These are phyloP conservation scores for Tylopilus sp. DNA, from an alignment of 768 basidiomycete genomes.

Conservation along the genomic window DNA sequence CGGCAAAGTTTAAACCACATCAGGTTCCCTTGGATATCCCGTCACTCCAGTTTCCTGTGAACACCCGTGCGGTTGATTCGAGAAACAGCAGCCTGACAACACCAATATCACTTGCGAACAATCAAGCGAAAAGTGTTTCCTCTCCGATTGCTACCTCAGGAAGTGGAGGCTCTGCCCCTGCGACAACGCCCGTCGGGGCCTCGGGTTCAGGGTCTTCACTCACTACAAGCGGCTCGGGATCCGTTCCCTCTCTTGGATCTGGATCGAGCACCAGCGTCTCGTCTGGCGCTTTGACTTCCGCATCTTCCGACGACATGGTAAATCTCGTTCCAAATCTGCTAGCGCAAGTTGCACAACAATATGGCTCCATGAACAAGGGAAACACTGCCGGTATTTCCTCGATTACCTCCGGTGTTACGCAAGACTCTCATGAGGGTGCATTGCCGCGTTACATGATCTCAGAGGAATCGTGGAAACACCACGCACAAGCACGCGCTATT, in stretches of 20 bases:
- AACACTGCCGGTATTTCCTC: conserved; percentile 27
- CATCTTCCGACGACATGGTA: conserved; percentile 52
- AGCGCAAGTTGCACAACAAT: conserved; percentile 48
- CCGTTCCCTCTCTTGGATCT: conserved; percentile 51
- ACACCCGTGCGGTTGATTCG: conserved; percentile 25
- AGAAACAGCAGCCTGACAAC: conserved; percentile 42
- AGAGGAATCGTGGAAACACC: conserved; percentile 83
- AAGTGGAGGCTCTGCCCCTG: conserved; percentile 19
- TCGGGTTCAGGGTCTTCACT: conserved; percentile 49
- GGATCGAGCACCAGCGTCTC: conserved; percentile 43
- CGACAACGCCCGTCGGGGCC: conserved; percentile 33
- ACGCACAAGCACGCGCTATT: conserved; percentile 79
- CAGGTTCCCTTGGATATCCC: conserved; percentile 44
- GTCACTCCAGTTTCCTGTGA: conserved; percentile 42
- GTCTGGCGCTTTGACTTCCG: conserved; percentile 47
- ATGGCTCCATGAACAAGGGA: conserved; percentile 34
- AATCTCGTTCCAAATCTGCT: conserved; percentile 44
- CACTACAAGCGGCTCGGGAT: conserved; percentile 43
- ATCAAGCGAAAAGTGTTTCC: conserved; percentile 63
- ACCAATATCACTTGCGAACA: conserved; percentile 46
- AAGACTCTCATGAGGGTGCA: conserved; percentile 41
- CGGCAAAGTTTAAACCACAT: conserved; percentile 78
- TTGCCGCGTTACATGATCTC: conserved; percentile 55
- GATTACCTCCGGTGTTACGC: conserved; percentile 34
- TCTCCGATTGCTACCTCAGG: conserved; percentile 53